Evolutionary conservation across 805 yeast genomes (phyloP), one percentile per base, ranked within the genome.

Genomic region (Hanseniaspora thailandica): DNA sequence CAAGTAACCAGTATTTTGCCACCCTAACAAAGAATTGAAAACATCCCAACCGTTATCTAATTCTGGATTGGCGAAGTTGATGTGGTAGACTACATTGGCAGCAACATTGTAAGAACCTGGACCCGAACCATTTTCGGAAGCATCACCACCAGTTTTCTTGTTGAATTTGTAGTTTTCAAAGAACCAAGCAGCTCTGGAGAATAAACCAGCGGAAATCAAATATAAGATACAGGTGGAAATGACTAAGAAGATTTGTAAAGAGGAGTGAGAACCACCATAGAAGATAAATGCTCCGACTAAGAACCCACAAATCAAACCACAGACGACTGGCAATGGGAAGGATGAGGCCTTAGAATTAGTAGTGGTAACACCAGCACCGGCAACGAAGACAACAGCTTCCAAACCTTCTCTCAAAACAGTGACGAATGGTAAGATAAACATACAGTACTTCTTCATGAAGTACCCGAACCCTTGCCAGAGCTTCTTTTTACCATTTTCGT

Each of bases 1-100:
- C 66, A 86, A 77, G 59, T 95, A 87, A 56, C 96, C 97, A 52
- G 95, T 78, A 71, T 90, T 90, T 72, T 88, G 96, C 98, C 98
- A 90, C 57, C 97, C 98, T 58, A 90, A 73, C 55, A 90, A 69
- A 26, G 97, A 86, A 65, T 90, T 90, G 76, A 90, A 90, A 57
- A 90, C 81, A 77, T 88, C 96, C 97, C 97, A 90, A 72, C 97
- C 97, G 61, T 82, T 81, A 69, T 84, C 90, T 55, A 76, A 73
- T 68, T 84, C 89, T 45, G 97, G 97, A 70, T 88, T 88, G 74
- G 97, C 90, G 72, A 97, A 90, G 76, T 90, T 88, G 57, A 90
- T 94, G 71, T 90, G 98, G 89, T 96, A 90, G 26, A 90, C 96
- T 13, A 84, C 70, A 63, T 76, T 76, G 15, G 51, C 51, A 48